phyloP scores from a whole-genome alignment of 2,329 filamentous ascomycete genomes.

The Paramyrothecium roridum region DNA sequence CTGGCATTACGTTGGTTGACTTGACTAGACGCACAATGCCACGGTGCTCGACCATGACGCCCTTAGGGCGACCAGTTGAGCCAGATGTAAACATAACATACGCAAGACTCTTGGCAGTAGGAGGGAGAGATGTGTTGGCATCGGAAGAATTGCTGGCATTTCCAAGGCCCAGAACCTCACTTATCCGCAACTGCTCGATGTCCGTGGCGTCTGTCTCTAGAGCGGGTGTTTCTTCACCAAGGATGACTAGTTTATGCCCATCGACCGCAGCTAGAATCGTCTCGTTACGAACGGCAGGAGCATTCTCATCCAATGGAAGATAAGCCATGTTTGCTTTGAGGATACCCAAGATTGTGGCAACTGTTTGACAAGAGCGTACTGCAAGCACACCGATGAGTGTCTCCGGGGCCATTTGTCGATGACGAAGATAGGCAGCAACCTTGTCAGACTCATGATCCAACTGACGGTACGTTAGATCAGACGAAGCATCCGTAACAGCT shows the following conservation, averaged over 20 bases:
- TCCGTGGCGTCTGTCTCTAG: background rate
- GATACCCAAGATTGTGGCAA: constrained; percentile 8
- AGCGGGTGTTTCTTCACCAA: background rate
- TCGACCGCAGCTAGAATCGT: constrained; percentile 6
- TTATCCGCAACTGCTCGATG: background rate
- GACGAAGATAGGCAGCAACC: constrained; percentile 3
- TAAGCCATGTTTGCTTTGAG: constrained; percentile 11
- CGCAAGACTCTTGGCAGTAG: constrained; percentile 1
- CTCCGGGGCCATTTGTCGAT: constrained; percentile 1
- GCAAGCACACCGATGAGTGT: constrained; percentile 8
- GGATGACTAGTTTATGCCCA: background rate
- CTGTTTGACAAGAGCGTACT: constrained; percentile 7
- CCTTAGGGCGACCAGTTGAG: constrained; percentile 6
- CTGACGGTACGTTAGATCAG: constrained; percentile 4
- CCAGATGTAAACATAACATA: constrained; percentile 5
- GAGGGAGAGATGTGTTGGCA: background rate
- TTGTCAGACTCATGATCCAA: constrained; percentile 3
- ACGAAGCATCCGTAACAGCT: constrained; percentile 6
- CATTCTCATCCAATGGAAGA: constrained; percentile 9
- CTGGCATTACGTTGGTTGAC: background rate
- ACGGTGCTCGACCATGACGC: constrained; percentile 11
- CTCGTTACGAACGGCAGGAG: constrained; percentile 6
- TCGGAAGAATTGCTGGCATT: background rate
- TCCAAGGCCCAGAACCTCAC: background rate
- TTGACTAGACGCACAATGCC: constrained; percentile 1